Evolutionary conservation across 129 eudicot species (phyloP).

Genomic region (Logfia minima): DNA sequence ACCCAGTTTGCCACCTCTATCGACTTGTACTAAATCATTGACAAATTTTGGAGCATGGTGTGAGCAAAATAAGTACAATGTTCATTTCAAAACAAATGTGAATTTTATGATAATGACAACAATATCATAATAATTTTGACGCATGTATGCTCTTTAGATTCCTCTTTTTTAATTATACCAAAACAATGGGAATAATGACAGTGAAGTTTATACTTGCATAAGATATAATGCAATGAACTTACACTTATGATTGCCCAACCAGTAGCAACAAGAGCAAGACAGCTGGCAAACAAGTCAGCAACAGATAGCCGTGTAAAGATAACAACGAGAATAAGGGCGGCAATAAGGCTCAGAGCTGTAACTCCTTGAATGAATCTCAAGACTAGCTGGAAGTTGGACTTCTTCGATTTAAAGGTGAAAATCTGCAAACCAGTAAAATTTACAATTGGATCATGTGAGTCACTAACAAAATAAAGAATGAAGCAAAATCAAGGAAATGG

Average conservation of each 20-base stretch:
- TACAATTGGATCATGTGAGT: background rate
- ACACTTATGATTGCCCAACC: slow-evolving; percentile 90
- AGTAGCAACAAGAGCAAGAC: slow-evolving; percentile 92
- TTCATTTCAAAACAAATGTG: background rate
- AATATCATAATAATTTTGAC: background rate
- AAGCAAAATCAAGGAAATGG: background rate
- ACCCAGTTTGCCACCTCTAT: slow-evolving; percentile 4
- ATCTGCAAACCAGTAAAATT: slow-evolving; percentile 48
- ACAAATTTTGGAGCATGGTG: background rate
- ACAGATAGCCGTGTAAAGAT: slow-evolving; percentile 57
- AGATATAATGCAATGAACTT: slow-evolving; percentile 36
- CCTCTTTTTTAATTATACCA: background rate
- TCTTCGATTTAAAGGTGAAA: slow-evolving; percentile 71
- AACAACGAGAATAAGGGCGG: slow-evolving; percentile 70
- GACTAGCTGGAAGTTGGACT: slow-evolving; percentile 68
- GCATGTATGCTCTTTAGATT: background rate
- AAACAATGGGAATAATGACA: background rate
- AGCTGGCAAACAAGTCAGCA: slow-evolving; percentile 78
- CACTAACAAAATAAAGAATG: slow-evolving; percentile 5
- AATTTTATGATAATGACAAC: background rate
- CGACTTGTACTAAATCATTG: background rate
- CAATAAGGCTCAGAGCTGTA: slow-evolving; percentile 65
- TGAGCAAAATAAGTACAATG: background rate
- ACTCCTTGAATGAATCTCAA: slow-evolving; percentile 92
- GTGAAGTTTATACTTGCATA: background rate